These are phyloP conservation scores for Trichoderma sp. DNA, from an alignment of 2,329 filamentous ascomycete species.

Conservation along the genomic window DNA sequence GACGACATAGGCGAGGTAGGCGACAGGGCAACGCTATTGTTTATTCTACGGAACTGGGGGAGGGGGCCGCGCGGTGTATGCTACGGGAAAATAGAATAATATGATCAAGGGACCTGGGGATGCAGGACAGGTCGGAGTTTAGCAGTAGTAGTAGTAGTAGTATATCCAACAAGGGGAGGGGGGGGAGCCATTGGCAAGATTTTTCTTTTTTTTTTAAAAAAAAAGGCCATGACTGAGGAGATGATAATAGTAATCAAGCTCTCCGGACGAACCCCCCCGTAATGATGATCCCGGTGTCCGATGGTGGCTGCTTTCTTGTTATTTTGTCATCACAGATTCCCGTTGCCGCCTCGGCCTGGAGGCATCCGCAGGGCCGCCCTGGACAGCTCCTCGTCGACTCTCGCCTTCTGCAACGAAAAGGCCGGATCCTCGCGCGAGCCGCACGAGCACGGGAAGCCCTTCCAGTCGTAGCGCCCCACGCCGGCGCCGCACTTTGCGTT, in stretches of 20 bases:
- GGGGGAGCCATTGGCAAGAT: no score
- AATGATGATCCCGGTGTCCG: background rate
- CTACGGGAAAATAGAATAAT: background rate
- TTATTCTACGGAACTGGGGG: background rate
- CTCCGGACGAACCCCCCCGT: background rate
- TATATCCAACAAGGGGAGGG: no score
- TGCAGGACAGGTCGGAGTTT: background rate
- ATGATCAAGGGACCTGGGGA: background rate
- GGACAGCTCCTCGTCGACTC: conserved; percentile 66
- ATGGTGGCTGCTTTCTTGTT: background rate
- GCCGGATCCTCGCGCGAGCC: conserved; percentile 86
- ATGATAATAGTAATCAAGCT: background rate
- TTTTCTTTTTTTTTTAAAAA: no score
- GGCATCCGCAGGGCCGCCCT: conserved; percentile 50
- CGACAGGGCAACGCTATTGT: background rate
- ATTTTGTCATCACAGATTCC: conserved; percentile 2
- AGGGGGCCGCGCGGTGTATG: background rate
- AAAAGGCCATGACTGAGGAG: background rate
- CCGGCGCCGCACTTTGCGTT: conserved; percentile 73
- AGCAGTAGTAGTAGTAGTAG: no score
- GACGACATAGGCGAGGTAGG: background rate
- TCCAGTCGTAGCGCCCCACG: conserved; percentile 93
- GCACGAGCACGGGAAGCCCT: conserved; percentile 90
- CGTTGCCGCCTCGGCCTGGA: conserved; percentile 41
- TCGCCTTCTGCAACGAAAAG: conserved; percentile 78